Evolutionary conservation across 208 protist species (phyloP).

Genomic region (Acanthamoeba healyi): DNA sequence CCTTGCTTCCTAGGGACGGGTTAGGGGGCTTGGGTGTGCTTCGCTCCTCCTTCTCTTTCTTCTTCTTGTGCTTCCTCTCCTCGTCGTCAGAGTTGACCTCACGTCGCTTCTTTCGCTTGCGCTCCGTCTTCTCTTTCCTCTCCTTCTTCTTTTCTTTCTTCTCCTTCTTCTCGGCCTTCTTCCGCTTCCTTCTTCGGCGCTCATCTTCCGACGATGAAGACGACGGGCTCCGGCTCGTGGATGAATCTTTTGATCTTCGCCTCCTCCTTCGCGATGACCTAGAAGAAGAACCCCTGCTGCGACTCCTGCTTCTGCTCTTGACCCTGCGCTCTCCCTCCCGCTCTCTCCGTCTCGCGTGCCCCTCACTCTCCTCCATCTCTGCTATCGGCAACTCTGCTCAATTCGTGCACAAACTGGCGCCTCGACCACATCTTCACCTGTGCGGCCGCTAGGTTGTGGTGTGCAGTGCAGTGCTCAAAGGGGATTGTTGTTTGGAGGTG

Average conservation of each 20-base stretch:
- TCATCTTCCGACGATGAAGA: constrained; percentile 16
- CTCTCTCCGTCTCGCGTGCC: background rate
- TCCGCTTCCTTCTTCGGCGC: background rate
- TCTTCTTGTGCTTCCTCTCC: background rate
- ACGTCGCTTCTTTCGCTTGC: constrained; percentile 4
- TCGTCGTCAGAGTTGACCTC: background rate
- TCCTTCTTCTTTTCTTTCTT: background rate
- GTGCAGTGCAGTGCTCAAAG: no score
- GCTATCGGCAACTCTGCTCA: background rate
- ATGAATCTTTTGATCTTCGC: background rate
- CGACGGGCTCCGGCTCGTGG: background rate
- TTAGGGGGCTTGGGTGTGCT: background rate
- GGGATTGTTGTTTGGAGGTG: no score
- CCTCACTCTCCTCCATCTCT: background rate
- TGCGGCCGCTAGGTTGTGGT: no score
- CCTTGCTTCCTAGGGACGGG: no score
- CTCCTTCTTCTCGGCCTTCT: background rate
- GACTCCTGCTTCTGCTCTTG: background rate
- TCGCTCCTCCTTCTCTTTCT: background rate
- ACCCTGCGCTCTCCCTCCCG: no score
- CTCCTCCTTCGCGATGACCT: background rate
- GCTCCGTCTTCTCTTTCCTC: constrained; percentile 1
- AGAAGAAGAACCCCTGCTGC: background rate
- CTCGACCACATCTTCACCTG: no score
- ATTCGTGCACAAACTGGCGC: no score